These are phyloP conservation scores for Pichia sp. DNA, from an alignment of 1,139 yeast species.

Conservation along the genomic window DNA sequence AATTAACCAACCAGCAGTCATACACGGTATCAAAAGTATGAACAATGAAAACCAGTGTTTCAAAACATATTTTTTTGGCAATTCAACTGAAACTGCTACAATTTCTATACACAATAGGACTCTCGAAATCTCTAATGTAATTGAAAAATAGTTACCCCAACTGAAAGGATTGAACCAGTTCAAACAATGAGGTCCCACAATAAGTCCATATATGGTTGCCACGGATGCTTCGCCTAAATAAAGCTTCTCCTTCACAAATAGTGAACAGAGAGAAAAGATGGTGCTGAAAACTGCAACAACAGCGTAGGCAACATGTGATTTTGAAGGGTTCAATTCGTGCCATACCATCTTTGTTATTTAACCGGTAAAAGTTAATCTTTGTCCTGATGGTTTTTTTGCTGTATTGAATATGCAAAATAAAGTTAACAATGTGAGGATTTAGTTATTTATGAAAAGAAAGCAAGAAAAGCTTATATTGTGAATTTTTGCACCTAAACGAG, in stretches of 20 bases:
- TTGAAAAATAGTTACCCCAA: slow-evolving; percentile 87
- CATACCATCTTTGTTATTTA: slow-evolving; percentile 24
- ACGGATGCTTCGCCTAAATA: slow-evolving; percentile 96
- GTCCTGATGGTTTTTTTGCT: no score
- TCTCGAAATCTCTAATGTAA: slow-evolving; percentile 84
- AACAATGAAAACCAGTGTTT: slow-evolving; percentile 84
- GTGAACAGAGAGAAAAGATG: slow-evolving; percentile 78
- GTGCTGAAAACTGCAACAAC: slow-evolving; percentile 86
- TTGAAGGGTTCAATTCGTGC: slow-evolving; percentile 28
- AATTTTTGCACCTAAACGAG: no score
- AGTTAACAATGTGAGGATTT: no score
- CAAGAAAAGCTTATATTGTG: no score
- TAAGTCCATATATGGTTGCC: slow-evolving; percentile 84
- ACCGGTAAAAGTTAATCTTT: no score
- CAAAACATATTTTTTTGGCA: slow-evolving; percentile 88
- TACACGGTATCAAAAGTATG: slow-evolving; percentile 76
- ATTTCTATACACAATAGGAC: slow-evolving; percentile 87
- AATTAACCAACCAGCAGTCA: slow-evolving; percentile 90
- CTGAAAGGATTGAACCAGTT: slow-evolving; percentile 80
- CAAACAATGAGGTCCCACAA: slow-evolving; percentile 89
- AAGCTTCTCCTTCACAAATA: slow-evolving; percentile 80
- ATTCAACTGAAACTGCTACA: slow-evolving; percentile 94
- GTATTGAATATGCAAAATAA: no score
- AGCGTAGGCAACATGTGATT: slow-evolving; percentile 86
- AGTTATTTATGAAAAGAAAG: no score